Base-by-base conservation (phyloP, 441 rosid genomes). In the Bocquillonia castaneifolia region DNA sequence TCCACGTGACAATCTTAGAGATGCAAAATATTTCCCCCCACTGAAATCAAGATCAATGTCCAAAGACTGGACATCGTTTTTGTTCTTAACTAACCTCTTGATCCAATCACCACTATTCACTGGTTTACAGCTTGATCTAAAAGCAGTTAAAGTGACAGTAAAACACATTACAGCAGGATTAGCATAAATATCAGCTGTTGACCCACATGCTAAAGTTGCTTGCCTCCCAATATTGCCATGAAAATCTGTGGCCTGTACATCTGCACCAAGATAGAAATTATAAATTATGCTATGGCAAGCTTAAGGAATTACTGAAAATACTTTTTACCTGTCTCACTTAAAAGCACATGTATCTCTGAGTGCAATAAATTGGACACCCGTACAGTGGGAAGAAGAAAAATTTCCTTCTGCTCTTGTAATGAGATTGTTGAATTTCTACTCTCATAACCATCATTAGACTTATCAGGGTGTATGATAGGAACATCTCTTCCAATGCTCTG, bases 311-410 rank as follows among this genome's bases (percentile, higher is more conserved):
- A 67, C 57, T 28, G 37, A 63, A 70, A 31, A 39, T 63, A 70
- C 72, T 60, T 76, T n/a, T 79, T 82, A 90, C 99, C 93, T 71
- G 89, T 79, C 76, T 88, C 94, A 74, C 82, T 80, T 76, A 94
- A 78, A 77, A 78, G 77, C 53, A 94, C 85, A 73, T 78, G 80
- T 78, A 91, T 82, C 74, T 94, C 96, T 40, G 81, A 79, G 78
- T 83, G 83, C 79, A 94, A 72, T 47, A 87, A 85, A 75, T 92
- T 94, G 76, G 90, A 83, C 70, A 92, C 93, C 52, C 77, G 82
- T 64, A 94, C 88, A 14, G 99, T 94, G 53, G 99, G 99, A 45
- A 91, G 91, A 71, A 94, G 86, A 79, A 88, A 90, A 68, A 92
- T 84, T 80, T 94, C 97, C 81, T 82, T 90, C 75, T 92, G 97